A percentile compares a stretch with the other conserved stretches of the same genome.
Evolutionary conservation across 2,329 filamentous ascomycete species (phyloP).

Genomic region (Aspergillus piperis): DNA sequence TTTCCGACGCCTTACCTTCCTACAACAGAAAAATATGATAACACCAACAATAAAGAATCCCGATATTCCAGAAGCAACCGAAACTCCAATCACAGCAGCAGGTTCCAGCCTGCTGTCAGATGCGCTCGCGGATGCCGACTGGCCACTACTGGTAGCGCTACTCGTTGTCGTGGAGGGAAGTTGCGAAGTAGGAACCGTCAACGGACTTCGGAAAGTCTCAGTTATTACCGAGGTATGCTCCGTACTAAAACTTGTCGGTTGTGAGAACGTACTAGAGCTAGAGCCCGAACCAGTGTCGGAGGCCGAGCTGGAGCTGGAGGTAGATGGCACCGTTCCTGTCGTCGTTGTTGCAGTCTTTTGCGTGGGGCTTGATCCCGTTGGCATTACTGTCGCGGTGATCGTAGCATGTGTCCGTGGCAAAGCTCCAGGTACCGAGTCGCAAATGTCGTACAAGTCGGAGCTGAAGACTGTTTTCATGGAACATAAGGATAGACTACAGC

Average conservation of each 20-base stretch:
- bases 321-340: background rate
- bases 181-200: slow-evolving; percentile 17
- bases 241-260: slow-evolving; percentile 4
- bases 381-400: slow-evolving; percentile 39
- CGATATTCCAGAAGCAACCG: slow-evolving; percentile 38
- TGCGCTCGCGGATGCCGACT: slow-evolving; percentile 9
- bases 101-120: slow-evolving; percentile 26
- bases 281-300: background rate
- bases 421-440: slow-evolving; percentile 45
- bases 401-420: slow-evolving; percentile 38
- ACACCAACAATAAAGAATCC: slow-evolving; percentile 38
- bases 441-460: slow-evolving; percentile 58
- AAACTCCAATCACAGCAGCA: slow-evolving; percentile 39
- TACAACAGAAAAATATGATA: slow-evolving; percentile 34
- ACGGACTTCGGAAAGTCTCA: slow-evolving; percentile 20
- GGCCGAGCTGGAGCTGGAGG: background rate
- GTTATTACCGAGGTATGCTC: slow-evolving; percentile 9
- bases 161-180: background rate
- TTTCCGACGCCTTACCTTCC: slow-evolving; percentile 30
- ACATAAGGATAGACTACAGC: slow-evolving; percentile 66
- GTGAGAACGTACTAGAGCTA: background rate
- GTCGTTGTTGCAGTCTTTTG: background rate
- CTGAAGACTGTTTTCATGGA: slow-evolving; percentile 46
- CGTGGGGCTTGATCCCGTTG: slow-evolving; percentile 8
- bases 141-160: slow-evolving; percentile 13